Conservation (phyloP, 2,329 filamentous ascomycete species). For the Verticillium albo-atrum region DNA sequence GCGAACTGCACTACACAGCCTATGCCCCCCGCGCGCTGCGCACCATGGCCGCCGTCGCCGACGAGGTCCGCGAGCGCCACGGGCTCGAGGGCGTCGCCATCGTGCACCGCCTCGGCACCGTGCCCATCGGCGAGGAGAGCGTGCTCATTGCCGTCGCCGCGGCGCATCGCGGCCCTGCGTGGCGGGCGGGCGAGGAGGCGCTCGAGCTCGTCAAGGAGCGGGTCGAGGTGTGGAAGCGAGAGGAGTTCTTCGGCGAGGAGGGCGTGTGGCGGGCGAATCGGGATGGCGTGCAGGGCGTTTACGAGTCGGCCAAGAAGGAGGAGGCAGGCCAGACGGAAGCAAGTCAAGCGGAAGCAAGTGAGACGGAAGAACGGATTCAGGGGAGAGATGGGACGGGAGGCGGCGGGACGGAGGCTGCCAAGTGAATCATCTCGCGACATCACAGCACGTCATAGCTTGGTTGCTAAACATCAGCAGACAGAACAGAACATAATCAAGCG, state of each 20-base stretch:
- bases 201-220: conserved; percentile 79
- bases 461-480: too few relatives aligned
- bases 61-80: conserved; percentile 49
- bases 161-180: conserved; percentile 78
- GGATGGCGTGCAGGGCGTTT: conserved; percentile 47
- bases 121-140: conserved; percentile 89
- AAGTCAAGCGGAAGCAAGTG: not conserved
- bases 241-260: conserved; percentile 76
- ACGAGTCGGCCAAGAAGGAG: not conserved
- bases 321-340: not conserved
- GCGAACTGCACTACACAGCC: conserved; percentile 69
- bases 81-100: conserved; percentile 70
- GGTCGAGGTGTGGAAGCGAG: conserved; percentile 94
- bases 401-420: too few relatives aligned
- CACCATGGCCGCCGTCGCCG: conserved; percentile 62
- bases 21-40: conserved; percentile 67
- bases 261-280: conserved; percentile 86
- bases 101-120: conserved; percentile 77
- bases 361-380: not conserved
- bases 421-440: too few relatives aligned
- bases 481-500: too few relatives aligned
- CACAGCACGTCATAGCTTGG: too few relatives aligned
- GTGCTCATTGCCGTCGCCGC: conserved; percentile 84
- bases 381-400: too few relatives aligned
- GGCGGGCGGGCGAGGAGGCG: conserved; percentile 84